Conservation (phyloP, 2,329 filamentous ascomycete genomes). For the Apiospora aurea region DNA sequence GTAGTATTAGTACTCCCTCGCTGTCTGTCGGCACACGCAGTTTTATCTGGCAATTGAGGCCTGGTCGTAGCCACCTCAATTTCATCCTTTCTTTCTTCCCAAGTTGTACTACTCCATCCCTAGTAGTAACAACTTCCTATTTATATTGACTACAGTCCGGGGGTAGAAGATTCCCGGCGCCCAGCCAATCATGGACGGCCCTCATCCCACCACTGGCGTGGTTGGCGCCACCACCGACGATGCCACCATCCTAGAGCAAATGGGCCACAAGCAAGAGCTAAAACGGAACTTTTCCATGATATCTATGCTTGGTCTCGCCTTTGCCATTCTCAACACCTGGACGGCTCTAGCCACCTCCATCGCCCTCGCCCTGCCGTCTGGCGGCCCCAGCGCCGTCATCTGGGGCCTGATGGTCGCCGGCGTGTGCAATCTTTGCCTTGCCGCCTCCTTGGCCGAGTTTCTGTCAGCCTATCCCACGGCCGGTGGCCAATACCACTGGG, state of each 20-base stretch:
- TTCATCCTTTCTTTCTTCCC: no score
- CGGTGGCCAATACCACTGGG: slow-evolving; percentile 76
- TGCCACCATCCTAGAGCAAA: slow-evolving; percentile 43
- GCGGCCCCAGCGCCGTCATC: slow-evolving; percentile 73
- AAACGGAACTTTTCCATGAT: slow-evolving; percentile 57
- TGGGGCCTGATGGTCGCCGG: slow-evolving; percentile 73
- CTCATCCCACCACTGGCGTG: neutral
- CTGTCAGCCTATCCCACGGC: slow-evolving; percentile 68
- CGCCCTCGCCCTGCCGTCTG: slow-evolving; percentile 66
- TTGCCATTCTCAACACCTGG: slow-evolving; percentile 57
- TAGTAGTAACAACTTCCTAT: neutral
- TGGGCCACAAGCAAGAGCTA: slow-evolving; percentile 58
- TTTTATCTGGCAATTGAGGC: slow-evolving; percentile 4
- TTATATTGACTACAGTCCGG: neutral
- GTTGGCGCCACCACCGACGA: slow-evolving; percentile 9
- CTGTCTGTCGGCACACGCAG: slow-evolving; percentile 6
- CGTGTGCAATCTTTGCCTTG: slow-evolving; percentile 73
- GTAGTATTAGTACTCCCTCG: neutral
- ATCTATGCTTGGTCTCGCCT: slow-evolving; percentile 55
- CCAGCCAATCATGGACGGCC: slow-evolving; percentile 1
- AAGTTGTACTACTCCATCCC: neutral
- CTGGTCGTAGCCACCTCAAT: neutral
- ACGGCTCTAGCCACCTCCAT: slow-evolving; percentile 57
- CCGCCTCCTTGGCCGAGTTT: slow-evolving; percentile 75
- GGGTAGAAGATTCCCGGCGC: neutral